Evolutionary conservation across 805 yeast genomes (phyloP).

Genomic region (Candida cerambycidarum): DNA sequence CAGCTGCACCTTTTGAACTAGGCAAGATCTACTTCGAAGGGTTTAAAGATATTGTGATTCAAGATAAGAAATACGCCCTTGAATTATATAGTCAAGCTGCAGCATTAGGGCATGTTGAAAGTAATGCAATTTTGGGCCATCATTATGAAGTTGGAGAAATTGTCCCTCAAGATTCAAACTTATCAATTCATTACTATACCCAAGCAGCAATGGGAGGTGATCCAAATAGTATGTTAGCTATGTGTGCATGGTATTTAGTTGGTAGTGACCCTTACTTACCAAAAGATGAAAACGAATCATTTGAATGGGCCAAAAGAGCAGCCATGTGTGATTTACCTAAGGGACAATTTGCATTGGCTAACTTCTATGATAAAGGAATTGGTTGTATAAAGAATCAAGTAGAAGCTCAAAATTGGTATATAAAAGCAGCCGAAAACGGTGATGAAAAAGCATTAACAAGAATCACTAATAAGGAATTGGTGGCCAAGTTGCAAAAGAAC

Average conservation of each 20-base stretch:
- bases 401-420: constrained; percentile 73
- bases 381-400: constrained; percentile 66
- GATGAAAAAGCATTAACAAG: constrained; percentile 39
- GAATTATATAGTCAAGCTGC: constrained; percentile 88
- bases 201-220: constrained; percentile 89
- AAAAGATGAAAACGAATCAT: constrained; percentile 80
- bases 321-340: constrained; percentile 73
- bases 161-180: constrained; percentile 73
- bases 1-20: constrained; percentile 93
- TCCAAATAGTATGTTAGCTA: constrained; percentile 83
- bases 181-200: constrained; percentile 90
- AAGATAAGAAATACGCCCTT: constrained; percentile 79
- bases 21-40: constrained; percentile 84
- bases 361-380: constrained; percentile 81
- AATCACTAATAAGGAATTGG: constrained; percentile 31
- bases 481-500: constrained; percentile 29
- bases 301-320: constrained; percentile 90
- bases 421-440: constrained; percentile 63
- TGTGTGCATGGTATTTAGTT: constrained; percentile 95
- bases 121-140: constrained; percentile 77
- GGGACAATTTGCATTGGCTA: constrained; percentile 84
- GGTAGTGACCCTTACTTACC: constrained; percentile 85
- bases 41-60: constrained; percentile 80
- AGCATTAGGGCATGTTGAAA: constrained; percentile 77
- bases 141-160: constrained; percentile 80